Percentiles rank a stretch among this genome's conserved stretches.
Conservation (phyloP, 2,329 filamentous ascomycete genomes). For the Beauveria scarabaeidicola region DNA sequence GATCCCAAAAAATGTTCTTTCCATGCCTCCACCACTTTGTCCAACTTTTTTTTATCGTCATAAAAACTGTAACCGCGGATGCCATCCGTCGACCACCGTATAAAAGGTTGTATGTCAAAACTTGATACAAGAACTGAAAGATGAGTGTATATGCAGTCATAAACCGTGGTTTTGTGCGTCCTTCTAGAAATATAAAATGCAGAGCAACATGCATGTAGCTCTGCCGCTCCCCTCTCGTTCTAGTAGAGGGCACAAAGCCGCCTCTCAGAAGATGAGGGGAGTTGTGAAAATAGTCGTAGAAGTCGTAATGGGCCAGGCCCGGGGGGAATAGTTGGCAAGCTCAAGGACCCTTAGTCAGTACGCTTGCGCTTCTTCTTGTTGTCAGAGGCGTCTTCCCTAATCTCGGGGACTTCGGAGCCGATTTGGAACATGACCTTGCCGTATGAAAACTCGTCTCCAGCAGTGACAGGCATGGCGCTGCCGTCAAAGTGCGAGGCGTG, state of each 20-base stretch:
- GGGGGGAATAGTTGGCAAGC: not conserved
- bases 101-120: slow-evolving; percentile 25
- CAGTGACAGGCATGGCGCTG: slow-evolving; percentile 33
- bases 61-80: slow-evolving; percentile 14
- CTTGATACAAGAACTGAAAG: slow-evolving; percentile 38
- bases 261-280: not conserved
- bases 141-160: slow-evolving; percentile 19
- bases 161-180: slow-evolving; percentile 8
- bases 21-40: slow-evolving; percentile 17
- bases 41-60: slow-evolving; percentile 24
- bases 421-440: slow-evolving; percentile 78
- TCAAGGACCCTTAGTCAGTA: slow-evolving; percentile 41
- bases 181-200: slow-evolving; percentile 2
- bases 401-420: slow-evolving; percentile 61
- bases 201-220: not conserved
- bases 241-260: not conserved
- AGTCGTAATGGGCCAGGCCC: slow-evolving; percentile 8
- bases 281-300: slow-evolving; percentile 3
- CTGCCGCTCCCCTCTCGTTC: not conserved
- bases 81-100: slow-evolving; percentile 17
- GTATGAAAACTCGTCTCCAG: slow-evolving; percentile 57
- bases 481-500: slow-evolving; percentile 44
- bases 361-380: slow-evolving; percentile 64
- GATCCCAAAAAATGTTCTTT: slow-evolving; percentile 16
- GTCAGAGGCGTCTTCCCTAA: slow-evolving; percentile 43